phyloP scores from a whole-genome alignment of 768 basidiomycete species.

The Filobasidium floriforme region DNA sequence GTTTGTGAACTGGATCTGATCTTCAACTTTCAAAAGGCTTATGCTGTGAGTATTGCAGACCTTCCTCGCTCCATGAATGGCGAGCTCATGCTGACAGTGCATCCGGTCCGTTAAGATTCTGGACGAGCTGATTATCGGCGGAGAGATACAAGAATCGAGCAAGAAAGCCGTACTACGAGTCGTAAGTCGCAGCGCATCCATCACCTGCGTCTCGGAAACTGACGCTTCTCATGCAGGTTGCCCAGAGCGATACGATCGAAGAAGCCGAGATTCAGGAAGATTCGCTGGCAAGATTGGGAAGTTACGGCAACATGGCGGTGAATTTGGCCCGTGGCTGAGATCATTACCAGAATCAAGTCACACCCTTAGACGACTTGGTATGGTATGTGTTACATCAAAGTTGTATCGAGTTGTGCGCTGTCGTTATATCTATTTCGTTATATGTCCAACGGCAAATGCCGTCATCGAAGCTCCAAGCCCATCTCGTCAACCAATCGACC shows the following conservation, averaged over 20 bases:
- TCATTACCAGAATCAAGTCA: background rate
- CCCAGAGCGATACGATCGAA: conserved; percentile 48
- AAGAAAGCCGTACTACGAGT: conserved; percentile 55
- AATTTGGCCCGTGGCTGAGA: background rate
- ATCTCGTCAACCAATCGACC: conserved; percentile 41
- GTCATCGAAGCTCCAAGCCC: conserved; percentile 47
- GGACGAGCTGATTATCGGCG: conserved; percentile 87
- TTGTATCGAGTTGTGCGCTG: background rate
- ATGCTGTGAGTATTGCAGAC: conserved; percentile 52
- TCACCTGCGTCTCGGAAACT: background rate
- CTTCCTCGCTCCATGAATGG: background rate
- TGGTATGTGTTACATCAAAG: too few species aligned
- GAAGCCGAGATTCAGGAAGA: conserved; percentile 48
- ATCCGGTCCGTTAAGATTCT: conserved; percentile 51
- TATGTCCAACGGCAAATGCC: too few species aligned
- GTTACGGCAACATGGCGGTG: conserved; percentile 20
- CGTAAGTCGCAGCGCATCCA: conserved; percentile 32
- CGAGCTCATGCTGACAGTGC: background rate
- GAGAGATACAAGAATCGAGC: conserved; percentile 88
- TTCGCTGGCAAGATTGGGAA: conserved; percentile 45
- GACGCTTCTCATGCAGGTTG: conserved; percentile 34
- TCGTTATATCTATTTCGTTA: background rate
- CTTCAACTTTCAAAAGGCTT: conserved; percentile 97
- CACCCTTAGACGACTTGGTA: background rate
- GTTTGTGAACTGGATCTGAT: conserved; percentile 87